Evolutionary conservation across 164 flowering plant genomes (phyloP), one percentile per base, ranked within the genome.

Genomic region (Piper betle): DNA sequence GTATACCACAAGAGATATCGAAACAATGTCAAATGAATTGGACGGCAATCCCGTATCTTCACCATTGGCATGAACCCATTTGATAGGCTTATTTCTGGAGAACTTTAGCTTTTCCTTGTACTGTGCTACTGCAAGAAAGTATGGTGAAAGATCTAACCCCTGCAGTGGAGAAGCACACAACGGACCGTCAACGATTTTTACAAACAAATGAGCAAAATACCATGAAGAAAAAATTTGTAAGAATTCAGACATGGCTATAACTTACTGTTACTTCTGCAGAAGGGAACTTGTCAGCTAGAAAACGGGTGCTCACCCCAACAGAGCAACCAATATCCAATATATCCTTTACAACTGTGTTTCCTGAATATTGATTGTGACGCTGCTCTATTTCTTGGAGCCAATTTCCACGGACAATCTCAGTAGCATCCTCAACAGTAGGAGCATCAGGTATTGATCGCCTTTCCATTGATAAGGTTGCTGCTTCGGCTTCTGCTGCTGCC

Each of bases 401-500:
- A 72, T 79, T 81, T 68, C 88, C 85, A 19, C 82, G 77, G 25
- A 85, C 73, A 56, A 76, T 74, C 48, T 75, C 50, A 64, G 67
- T 79, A 62, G 91, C 91, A 72, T 81, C 86, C 25, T 79, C 82
- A 9, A 77, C 17, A 43, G 88, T 74, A 55, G 82, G 62, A 53
- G 86, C 86, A 74, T 79, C 16, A 40, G 91, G 91, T 60, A 83
- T 72, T n/a, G 86, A 77, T 67, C 85, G 72, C 58, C 69, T 80
- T 33, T 60, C 69, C 79, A 85, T 78, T 0, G 91, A 83, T 84
- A 80, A 68, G 53, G 86, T 80, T 52, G 88, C 88, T 55, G 82
- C 78, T 67, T 85, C 88, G 41, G 85, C 91, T 71, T 83, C 88
- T 17, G 91, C 91, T 65, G 91, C 91, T 70, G 91, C 91, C 91